Base-by-base conservation (phyloP, 805 yeast species). In the Zygosaccharomyces lentus region DNA sequence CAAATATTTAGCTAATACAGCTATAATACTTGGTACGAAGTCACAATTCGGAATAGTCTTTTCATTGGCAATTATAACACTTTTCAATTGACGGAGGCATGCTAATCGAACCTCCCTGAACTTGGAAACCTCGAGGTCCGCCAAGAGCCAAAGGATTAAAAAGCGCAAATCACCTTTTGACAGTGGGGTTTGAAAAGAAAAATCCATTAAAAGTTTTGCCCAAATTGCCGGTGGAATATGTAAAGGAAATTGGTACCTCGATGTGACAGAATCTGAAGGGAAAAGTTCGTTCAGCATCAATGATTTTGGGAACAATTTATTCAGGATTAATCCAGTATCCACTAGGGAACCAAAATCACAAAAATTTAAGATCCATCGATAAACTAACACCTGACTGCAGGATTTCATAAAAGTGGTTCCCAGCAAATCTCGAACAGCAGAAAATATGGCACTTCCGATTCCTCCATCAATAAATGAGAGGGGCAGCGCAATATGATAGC, bases 81-180 rank as follows among this genome's bases (percentile, higher is more conserved):
- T 39, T 32, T 56, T 55, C 12, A 61, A 17, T 23, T 52, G 56
- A n/a, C 65, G 46, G 2, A 61, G 10, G 12, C 48, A 51, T 27
- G 44, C 38, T 2, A 54, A n/a, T 16, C 46, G 45, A 25, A 52
- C 55, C n/a, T 44, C 34, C 1, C 12, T 3, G 15, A 44, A 31
- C 6, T 17, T 30, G 2, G 55, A 32, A 1, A 29, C 17, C 25
- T 52, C 56, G 8, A 61, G 43, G 16, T 61, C 64, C 7, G 48
- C 40, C 8, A 59, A 27, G 13, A 55, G 39, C 53, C 59, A 57
- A 6, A 48, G 29, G 5, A 56, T 35, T 5, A 61, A 21, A 34
- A 55, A 43, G 7, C 42, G 41, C 9, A 50, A 34, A 15, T 55
- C 55, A 7, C 47, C 39, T 4, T 27, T 17, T 19, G 23, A 27